Percentiles rank a stretch among this genome's conserved stretches.
Conservation (phyloP, 2,329 filamentous ascomycete species). For the Diaporthe sp. region DNA sequence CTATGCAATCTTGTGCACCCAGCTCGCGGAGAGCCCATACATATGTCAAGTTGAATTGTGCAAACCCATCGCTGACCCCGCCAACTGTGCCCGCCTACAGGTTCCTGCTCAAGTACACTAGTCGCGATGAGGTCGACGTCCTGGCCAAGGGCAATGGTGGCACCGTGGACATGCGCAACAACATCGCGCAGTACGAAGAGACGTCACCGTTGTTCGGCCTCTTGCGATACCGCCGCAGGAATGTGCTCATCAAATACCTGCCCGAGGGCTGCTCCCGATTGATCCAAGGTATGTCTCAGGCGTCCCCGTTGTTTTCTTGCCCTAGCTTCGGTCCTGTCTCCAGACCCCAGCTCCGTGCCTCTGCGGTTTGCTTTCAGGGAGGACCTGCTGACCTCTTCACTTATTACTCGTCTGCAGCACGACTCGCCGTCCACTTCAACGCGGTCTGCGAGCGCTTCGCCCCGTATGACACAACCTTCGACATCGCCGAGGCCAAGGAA, state of each 20-base stretch:
- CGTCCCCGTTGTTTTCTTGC: conserved; percentile 28
- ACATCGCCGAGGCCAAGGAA: conserved; percentile 80
- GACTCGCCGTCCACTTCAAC: conserved; percentile 81
- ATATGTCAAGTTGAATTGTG: conserved; percentile 1
- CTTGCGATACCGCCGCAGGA: conserved; percentile 88
- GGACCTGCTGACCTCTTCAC: conserved; percentile 44
- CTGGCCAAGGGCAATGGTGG: conserved; percentile 83
- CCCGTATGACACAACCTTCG: conserved; percentile 87
- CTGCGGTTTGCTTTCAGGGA: conserved; percentile 36
- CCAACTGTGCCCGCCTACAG: conserved; percentile 59
- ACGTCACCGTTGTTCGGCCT: conserved; percentile 92
- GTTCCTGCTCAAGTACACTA: conserved; percentile 93
- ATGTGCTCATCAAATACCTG: conserved; percentile 92
- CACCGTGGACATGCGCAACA: conserved; percentile 83
- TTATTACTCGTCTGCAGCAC: conserved; percentile 67
- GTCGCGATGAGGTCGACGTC: conserved; percentile 88
- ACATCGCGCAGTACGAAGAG: conserved; percentile 84
- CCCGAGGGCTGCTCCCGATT: conserved; percentile 92
- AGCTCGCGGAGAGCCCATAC: not conserved
- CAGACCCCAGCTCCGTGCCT: not conserved
- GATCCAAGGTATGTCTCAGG: conserved; percentile 79
- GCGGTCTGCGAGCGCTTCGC: conserved; percentile 79
- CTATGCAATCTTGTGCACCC: conserved; percentile 10
- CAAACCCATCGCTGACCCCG: conserved; percentile 33
- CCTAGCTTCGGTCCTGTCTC: not conserved